Base-by-base conservation (phyloP, 139 green algal species). In the Closterium sp. region DNA sequence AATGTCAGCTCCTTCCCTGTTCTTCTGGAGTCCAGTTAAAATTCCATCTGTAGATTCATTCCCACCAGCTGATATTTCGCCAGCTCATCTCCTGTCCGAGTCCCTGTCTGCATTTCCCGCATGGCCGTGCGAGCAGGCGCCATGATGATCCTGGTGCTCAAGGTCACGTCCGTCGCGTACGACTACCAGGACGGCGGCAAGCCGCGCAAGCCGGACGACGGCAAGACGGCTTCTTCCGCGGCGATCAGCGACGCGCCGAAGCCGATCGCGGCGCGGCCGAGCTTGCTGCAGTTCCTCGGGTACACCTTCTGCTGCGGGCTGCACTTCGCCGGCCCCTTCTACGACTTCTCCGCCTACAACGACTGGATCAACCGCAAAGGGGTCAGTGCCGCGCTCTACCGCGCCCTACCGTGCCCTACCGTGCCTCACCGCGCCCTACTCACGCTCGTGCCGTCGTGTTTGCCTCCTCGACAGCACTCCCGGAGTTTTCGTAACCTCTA, bases 201-300 rank as follows among this genome's bases (percentile, higher is more conserved):
- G 31, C 85, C 70, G 24, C 62, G 27, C 11, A 45, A 91, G 32
- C 29, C 31, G 22, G 22, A 28, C 24, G 84, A 91, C 24, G 90
- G 32, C 32, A 32, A 30, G 28, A 21, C 31, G 31, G 87, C 31
- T 5, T 9, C 86, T 38, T 9, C 86, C 7, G 86, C 87, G 30
- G 87, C 28, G 32, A 21, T 28, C 27, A 30, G 85, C 28, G 28
- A 31, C n/a, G 85, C 85, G 85, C 28, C 85, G 85, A 87, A 31
- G 85, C 28, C 28, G 34, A 24, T 93, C n/a, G 85, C 6, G 30
- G 31, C 42, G 21, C 10, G 91, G 62, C 93, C 93, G 29, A 85
- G 91, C 7, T 6, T 95, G 31, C 31, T 95, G 21, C 91, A 95
- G 88, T 95, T 95, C 88, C 50, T 95, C 9, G 90, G 91, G 1